Base-by-base conservation (phyloP, 495 filamentous ascomycete genomes). In the Talaromyces nanjingensis region DNA sequence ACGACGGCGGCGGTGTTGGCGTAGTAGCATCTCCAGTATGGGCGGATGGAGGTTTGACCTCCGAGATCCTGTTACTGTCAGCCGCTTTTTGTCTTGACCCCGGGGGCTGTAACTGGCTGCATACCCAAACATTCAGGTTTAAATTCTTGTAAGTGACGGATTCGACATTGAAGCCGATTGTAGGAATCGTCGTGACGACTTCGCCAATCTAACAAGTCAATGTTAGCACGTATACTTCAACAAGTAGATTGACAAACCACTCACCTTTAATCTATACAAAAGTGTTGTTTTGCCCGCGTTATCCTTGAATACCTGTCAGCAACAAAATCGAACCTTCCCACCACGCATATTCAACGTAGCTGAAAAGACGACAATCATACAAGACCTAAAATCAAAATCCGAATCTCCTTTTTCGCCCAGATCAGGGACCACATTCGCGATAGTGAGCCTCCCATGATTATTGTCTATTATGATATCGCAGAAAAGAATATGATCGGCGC, bases 11-110 rank as follows among this genome's bases (percentile, higher is more conserved):
- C 94, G 2, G 96, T 98, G 79, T 98, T 97, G 70, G 94, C 93
- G 73, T 98, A 98, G 83, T 98, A 98, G 76, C 96, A 98, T 69
- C 94, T 86, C 94, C 94, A 98, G 79, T 98, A 98, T 9, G 94
- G 94, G 66, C 94, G 87, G 71, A 98, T 98, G 60, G 89, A 92
- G 14, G 94, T 98, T 83, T 98, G 94, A 25, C 94, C 96, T 67
- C 91, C 93, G 29, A 98, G 85, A 83, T 98, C 93, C 89, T 92
- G 66, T 33, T 16, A 6, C 2, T 62, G 27, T 39, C 33, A 47
- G 33, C 29, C 6, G 6, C 29, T 7, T 31, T 7, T 7, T 31
- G 6, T 31, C 6, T 31, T 31, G 27, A 7, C 7, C 29, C 6
- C 1, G 22, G 29, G 31, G 8, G 14, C 20, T 31, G 16, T 55